Evolutionary conservation across 129 eudicot species (phyloP), one percentile per base, ranked within the genome.

Genomic region (Deinandra increscens): DNA sequence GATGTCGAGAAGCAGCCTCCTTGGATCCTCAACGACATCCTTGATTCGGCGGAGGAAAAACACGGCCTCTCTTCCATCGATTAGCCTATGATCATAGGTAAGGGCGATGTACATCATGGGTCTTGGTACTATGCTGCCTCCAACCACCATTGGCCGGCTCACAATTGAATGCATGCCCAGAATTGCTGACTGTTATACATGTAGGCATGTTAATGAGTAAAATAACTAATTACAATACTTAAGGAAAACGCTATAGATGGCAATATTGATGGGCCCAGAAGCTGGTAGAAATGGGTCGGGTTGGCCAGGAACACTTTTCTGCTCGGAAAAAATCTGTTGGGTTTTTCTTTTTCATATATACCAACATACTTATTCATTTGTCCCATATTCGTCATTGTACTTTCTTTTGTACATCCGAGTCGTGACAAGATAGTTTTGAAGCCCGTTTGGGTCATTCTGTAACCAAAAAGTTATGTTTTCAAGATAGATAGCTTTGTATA

Each of bases 11-110:
- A 88, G 88, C 79, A 88, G 60, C 78, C 96, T 82, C 77, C 96
- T 81, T 17, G 96, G 91, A 80, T 93, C 98, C 73, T 93, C 96
- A 7, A 93, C 96, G 34, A 93, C 91, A 39, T 93, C 97, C 79
- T 92, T 92, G 66, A 93, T 89, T 38, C 95, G 91, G 55, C 96
- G 80, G 65, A 93, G 69, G 81, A 89, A 93, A 69, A 82, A 87
- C 46, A 93, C 98, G 0, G 98, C 98, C 92, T 93, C 98, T 93
- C 98, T 93, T 62, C 98, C 98, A 58, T 89, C 98, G 61, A 93
- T 93, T 67, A 93, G 98, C 84, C 98, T 72, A 71, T 93, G 98
- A 76, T 92, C 98, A 73, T 92, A 92, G 13, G 98, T 88, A 37
- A 92, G 84, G 55, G 98, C 98, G 29, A 88, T 78, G 89, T 86